These are phyloP conservation scores for Pouteria glomerata DNA, from an alignment of 148 eudicot species.

Conservation along the genomic window DNA sequence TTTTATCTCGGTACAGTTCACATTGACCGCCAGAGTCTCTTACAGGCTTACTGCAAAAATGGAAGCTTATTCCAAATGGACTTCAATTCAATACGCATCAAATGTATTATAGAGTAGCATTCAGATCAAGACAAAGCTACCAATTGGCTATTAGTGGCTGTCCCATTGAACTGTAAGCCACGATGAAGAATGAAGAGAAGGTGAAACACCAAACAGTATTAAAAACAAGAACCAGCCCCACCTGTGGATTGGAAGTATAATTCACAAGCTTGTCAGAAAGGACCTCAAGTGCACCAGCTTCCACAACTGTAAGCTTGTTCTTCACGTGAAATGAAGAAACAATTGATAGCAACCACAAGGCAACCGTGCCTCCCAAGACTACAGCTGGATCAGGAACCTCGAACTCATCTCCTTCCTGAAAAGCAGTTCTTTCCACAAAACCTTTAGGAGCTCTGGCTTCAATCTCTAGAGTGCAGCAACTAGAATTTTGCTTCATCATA, in stretches of 20 bases:
- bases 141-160: neutral
- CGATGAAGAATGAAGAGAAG: neutral
- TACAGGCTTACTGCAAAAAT: neutral
- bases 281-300: constrained; percentile 76
- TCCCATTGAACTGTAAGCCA: neutral
- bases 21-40: constrained; percentile 1
- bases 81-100: neutral
- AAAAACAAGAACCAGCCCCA: constrained; percentile 20
- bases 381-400: constrained; percentile 65
- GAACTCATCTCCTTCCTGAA: constrained; percentile 52
- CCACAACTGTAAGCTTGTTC: constrained; percentile 52
- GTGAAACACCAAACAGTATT: neutral
- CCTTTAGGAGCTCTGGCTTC: constrained; percentile 59
- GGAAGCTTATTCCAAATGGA: neutral
- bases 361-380: constrained; percentile 64
- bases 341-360: constrained; percentile 70
- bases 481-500: constrained; percentile 49
- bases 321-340: constrained; percentile 53
- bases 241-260: constrained; percentile 55
- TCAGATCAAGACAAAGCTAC: neutral
- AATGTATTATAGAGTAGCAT: neutral
- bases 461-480: constrained; percentile 41
- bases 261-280: constrained; percentile 59
- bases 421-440: constrained; percentile 38
- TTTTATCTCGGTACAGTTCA: neutral